Base-by-base conservation (phyloP, 495 filamentous ascomycete species). In the Talaromyces adpressus region DNA sequence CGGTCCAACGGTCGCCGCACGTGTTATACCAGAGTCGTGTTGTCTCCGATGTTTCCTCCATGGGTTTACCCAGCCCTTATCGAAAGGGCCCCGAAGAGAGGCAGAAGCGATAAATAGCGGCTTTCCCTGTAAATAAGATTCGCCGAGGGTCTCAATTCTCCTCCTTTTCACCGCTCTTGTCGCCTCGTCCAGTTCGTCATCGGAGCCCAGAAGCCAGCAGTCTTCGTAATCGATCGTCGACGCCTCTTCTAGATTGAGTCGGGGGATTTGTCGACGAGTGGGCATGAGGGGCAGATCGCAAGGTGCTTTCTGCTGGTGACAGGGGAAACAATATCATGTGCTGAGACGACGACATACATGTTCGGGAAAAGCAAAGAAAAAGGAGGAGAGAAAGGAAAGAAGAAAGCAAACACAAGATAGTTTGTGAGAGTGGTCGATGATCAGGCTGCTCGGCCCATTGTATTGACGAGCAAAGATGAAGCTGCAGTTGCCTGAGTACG, bases 41-140 rank as follows among this genome's bases (percentile, higher is more conserved):
- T 49, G 57, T 56, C 57, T 68, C 57, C 78, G 64, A 6, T 72
- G 57, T 57, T 77, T 79, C 32, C 66, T 76, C 88, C 86, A 90
- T 0, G 87, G 88, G 65, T 91, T 91, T 25, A 66, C 64, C 88
- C 88, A 91, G 29, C 77, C 80, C 0, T 77, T 70, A 16, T 85
- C 80, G 57, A 91, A 87, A 0, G 88, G 88, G 0, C 88, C 89
- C 22, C 73, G 78, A 18, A 91, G 72, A 9, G 79, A 77, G 12
- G 88, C 85, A 5, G 87, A 89, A 2, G 86, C 70, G 18, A 92
- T 81, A 61, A 83, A 80, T 1, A 88, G 65, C 2, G 80, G 78
- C 34, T 76, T 75, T 1, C 88, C 87, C 18, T 79, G 70, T 27
- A 89, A 75, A 64, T 86, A 91, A 16, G 82, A 73, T 36, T 80